A percentile compares a stretch with the other conserved stretches of the same genome.
These are phyloP conservation scores for Hypericum androsaemum DNA, from an alignment of 345 rosid genomes.

Conservation along the genomic window DNA sequence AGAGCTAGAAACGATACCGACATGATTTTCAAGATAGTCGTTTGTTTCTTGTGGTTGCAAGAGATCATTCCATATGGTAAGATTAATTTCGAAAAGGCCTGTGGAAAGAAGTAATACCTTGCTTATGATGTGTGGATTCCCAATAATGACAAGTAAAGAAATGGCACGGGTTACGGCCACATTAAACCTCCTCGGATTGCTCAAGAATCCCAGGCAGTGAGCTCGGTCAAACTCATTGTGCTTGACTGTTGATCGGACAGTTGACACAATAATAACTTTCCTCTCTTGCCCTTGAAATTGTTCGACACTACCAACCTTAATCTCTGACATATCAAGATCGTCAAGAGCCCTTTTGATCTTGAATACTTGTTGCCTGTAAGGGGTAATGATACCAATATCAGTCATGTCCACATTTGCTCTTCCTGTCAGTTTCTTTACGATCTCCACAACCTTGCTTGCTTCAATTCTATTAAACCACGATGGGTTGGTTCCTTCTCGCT, in stretches of 20 bases:
- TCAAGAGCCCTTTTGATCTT: slow-evolving; percentile 66
- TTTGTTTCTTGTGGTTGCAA: too few species aligned
- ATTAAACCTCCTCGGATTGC: slow-evolving; percentile 81
- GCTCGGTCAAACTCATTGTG: slow-evolving; percentile 65
- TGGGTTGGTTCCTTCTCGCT: slow-evolving; percentile 90
- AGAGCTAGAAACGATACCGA: too few species aligned
- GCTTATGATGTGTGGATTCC: slow-evolving; percentile 76
- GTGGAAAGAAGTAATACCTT: slow-evolving; percentile 33
- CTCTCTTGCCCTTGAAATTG: slow-evolving; percentile 97
- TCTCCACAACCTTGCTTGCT: slow-evolving; percentile 73
- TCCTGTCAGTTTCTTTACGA: slow-evolving; percentile 39
- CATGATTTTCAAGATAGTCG: too few species aligned
- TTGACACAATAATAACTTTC: slow-evolving; percentile 66
- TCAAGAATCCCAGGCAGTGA: slow-evolving; percentile 66
- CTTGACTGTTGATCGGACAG: slow-evolving; percentile 76
- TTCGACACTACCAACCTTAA: slow-evolving; percentile 91
- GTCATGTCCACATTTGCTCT: slow-evolving; percentile 39
- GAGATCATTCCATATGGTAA: too few species aligned
- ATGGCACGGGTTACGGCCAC: slow-evolving; percentile 85
- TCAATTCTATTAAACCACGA: slow-evolving; percentile 94
- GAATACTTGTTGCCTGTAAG: slow-evolving; percentile 82
- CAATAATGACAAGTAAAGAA: slow-evolving; percentile 58
- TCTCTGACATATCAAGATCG: slow-evolving; percentile 42
- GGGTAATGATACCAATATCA: slow-evolving; percentile 81
- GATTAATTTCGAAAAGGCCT: not conserved